Evolutionary conservation across 371 early-diverging fungal genomes (phyloP).

Genomic region (Mortierella sp.): DNA sequence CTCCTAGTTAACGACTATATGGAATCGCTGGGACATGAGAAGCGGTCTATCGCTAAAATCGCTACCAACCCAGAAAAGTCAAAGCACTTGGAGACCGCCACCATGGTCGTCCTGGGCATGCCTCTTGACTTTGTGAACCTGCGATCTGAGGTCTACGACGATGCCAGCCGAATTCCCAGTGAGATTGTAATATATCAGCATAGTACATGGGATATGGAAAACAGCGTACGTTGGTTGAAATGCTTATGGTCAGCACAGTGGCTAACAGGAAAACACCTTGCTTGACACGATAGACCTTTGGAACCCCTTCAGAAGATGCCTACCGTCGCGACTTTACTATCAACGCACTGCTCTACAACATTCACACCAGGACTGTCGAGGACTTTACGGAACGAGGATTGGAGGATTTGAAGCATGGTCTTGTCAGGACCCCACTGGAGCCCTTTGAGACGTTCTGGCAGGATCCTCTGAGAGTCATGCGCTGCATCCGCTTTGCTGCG

Average conservation of each 20-base stretch:
- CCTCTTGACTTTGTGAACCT: constrained; percentile 98
- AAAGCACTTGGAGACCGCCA: constrained; percentile 99
- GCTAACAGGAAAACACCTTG: background rate
- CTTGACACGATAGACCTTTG: constrained; percentile 77
- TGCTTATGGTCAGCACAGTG: constrained; percentile 9
- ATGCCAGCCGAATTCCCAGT: constrained; percentile 88
- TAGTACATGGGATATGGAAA: background rate
- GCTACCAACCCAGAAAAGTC: constrained; percentile 96
- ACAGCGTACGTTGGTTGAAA: background rate
- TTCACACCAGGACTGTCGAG: constrained; percentile 91
- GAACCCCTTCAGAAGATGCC: constrained; percentile 98
- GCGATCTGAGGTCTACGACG: constrained; percentile 93
- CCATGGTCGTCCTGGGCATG: constrained; percentile 84
- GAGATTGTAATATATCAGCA: constrained; percentile 64
- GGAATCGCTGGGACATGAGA: constrained; percentile 63
- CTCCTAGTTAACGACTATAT: constrained; percentile 79
- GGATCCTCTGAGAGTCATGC: constrained; percentile 98
- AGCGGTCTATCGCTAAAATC: constrained; percentile 84
- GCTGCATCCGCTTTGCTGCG: constrained; percentile 97
- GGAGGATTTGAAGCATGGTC: constrained; percentile 76
- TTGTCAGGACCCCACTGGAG: constrained; percentile 95
- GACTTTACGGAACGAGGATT: constrained; percentile 94
- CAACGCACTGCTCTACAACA: constrained; percentile 99
- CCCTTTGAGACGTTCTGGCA: constrained; percentile 96
- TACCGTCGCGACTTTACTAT: constrained; percentile 98